Conservation (phyloP, 2,329 filamentous ascomycete genomes). For the Davidsoniella eucalypti region DNA sequence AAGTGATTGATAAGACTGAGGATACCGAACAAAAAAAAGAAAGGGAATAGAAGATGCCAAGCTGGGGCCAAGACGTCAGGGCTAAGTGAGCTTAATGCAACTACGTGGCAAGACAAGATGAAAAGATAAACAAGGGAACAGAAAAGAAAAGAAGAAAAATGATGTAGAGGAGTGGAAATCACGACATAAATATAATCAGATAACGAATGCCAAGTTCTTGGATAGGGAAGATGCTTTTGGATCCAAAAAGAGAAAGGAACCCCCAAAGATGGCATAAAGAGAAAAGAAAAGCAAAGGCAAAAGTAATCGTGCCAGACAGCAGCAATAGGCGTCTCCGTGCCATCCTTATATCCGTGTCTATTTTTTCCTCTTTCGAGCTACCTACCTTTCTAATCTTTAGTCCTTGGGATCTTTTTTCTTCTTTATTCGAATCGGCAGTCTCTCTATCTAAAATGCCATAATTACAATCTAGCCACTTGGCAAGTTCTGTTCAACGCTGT, state of each 20-base stretch:
- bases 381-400: too few relatives aligned
- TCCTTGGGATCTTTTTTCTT: too few relatives aligned
- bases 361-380: neutral
- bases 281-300: neutral
- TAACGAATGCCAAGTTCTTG: too few relatives aligned
- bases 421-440: too few relatives aligned
- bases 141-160: neutral
- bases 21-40: neutral
- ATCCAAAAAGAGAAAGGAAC: too few relatives aligned
- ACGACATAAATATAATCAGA: too few relatives aligned
- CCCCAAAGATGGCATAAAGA: neutral
- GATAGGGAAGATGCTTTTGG: too few relatives aligned
- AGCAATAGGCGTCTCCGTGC: neutral
- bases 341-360: conserved; percentile 6
- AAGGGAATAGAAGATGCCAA: conserved; percentile 2
- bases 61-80: neutral
- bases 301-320: neutral
- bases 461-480: too few relatives aligned
- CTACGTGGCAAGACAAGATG: neutral
- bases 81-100: conserved; percentile 6
- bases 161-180: neutral
- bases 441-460: too few relatives aligned
- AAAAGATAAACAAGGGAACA: neutral
- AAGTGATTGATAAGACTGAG: neutral
- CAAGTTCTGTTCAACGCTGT: too few relatives aligned